phyloP scores from a whole-genome alignment of 768 basidiomycete genomes.

The Lactarius hengduanensis region DNA sequence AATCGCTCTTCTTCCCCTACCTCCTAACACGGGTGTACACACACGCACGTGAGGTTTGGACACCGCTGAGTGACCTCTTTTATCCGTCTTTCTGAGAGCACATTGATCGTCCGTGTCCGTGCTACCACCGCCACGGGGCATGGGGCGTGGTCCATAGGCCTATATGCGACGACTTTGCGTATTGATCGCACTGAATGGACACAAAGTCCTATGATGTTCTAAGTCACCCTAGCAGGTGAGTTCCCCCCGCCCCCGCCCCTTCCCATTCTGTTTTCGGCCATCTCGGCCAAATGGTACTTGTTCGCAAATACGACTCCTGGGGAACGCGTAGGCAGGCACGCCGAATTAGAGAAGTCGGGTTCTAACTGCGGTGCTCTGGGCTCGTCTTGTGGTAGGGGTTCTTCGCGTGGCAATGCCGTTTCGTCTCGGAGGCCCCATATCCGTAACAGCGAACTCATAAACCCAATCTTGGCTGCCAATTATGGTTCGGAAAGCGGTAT shows the following conservation, averaged over 20 bases:
- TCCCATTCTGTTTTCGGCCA: neutral
- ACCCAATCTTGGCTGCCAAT: neutral
- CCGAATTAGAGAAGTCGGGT: neutral
- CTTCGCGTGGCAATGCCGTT: neutral
- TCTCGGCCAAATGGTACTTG: conserved; percentile 7
- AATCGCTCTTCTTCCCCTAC: conserved; percentile 23
- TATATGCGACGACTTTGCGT: conserved; percentile 5
- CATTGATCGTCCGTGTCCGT: conserved; percentile 26
- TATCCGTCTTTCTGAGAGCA: conserved; percentile 19
- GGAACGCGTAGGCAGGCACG: neutral
- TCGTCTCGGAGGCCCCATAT: too few species aligned
- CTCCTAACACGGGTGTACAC: conserved; percentile 1
- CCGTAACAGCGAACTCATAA: neutral
- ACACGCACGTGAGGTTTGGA: conserved; percentile 13
- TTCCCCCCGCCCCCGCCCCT: neutral
- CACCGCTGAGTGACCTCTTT: conserved; percentile 25
- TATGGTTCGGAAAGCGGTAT: neutral
- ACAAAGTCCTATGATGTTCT: conserved; percentile 5
- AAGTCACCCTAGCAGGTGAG: conserved; percentile 17
- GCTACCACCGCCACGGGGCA: conserved; percentile 22
- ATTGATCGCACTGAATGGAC: neutral
- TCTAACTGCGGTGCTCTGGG: neutral
- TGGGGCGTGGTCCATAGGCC: conserved; percentile 26
- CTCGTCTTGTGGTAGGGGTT: neutral
- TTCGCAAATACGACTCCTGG: conserved; percentile 1